Percentiles rank a stretch among this genome's conserved stretches.
Evolutionary conservation across 148 eudicot species (phyloP).

Genomic region (Silene uniflora): DNA sequence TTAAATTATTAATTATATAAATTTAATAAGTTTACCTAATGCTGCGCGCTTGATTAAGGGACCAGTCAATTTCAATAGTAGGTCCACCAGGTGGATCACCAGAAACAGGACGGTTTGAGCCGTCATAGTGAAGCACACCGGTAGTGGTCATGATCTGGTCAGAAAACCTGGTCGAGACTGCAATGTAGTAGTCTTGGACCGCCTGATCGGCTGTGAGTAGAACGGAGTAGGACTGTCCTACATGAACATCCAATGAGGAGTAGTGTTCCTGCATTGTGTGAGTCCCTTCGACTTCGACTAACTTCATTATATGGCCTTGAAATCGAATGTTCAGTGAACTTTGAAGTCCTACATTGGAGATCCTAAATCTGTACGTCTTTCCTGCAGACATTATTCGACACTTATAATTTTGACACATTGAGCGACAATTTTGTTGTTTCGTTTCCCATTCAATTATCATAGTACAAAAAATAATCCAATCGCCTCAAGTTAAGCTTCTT

Average conservation of each 20-base stretch:
- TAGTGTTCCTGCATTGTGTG: conserved; percentile 60
- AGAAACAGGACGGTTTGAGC: conserved; percentile 42
- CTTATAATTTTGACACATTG: too few species aligned
- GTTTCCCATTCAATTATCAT: too few species aligned
- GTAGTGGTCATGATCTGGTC: conserved; percentile 36
- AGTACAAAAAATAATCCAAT: too few species aligned
- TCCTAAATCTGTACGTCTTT: conserved; percentile 73
- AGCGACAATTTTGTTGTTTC: too few species aligned
- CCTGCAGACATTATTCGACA: conserved; percentile 38
- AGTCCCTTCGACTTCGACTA: conserved; percentile 87
- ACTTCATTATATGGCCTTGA: conserved; percentile 62
- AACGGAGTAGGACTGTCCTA: conserved; percentile 83
- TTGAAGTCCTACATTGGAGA: conserved; percentile 75
- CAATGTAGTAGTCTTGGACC: conserved; percentile 60
- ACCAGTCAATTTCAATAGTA: conserved; percentile 46
- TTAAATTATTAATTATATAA: too few species aligned
- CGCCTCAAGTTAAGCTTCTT: too few species aligned
- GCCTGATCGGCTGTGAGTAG: conserved; percentile 59
- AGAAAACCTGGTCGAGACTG: conserved; percentile 61
- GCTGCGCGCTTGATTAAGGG: conserved; percentile 54
- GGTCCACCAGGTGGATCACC: conserved; percentile 64
- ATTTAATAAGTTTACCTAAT: conserved; percentile 23
- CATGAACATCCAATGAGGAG: conserved; percentile 72
- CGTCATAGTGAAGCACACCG: conserved; percentile 59
- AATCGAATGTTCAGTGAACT: conserved; percentile 65